Evolutionary conservation across 306 rosid genomes (phyloP).

Genomic region (Vachellia pachyceras): DNA sequence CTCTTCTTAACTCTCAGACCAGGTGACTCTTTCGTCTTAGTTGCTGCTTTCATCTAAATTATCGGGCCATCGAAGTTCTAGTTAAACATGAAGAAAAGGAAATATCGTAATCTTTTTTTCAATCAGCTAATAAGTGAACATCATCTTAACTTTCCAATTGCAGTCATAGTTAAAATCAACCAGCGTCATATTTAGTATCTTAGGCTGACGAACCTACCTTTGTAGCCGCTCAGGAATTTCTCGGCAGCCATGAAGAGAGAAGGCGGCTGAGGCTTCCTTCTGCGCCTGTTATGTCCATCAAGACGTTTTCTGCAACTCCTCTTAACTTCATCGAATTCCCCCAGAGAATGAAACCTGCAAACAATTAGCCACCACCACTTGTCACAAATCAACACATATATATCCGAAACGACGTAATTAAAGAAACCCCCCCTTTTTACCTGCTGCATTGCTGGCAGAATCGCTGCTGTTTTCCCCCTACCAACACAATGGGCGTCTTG

Average conservation of each 20-base stretch:
- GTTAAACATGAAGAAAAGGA: slow-evolving; percentile 6
- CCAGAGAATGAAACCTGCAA: slow-evolving; percentile 83
- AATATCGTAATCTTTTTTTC: not conserved
- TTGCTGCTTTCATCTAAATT: not conserved
- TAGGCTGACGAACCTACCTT: slow-evolving; percentile 66
- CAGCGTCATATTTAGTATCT: slow-evolving; percentile 5
- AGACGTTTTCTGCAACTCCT: slow-evolving; percentile 92
- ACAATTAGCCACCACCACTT: slow-evolving; percentile 16
- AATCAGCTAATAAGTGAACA: not conserved
- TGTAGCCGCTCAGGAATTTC: slow-evolving; percentile 45
- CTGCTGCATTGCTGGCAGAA: slow-evolving; percentile 99
- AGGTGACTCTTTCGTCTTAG: slow-evolving; percentile 1
- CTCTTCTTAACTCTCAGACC: not conserved
- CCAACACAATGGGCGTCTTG: slow-evolving; percentile 73
- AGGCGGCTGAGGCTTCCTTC: slow-evolving; percentile 83
- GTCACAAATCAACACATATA: not conserved
- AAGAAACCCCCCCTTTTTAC: slow-evolving; percentile 41
- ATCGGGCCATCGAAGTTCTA: slow-evolving; percentile 10
- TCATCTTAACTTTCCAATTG: not conserved
- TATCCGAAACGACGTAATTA: not conserved
- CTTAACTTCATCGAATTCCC: slow-evolving; percentile 84
- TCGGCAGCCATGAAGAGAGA: slow-evolving; percentile 64
- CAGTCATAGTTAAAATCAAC: slow-evolving; percentile 6
- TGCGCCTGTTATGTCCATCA: slow-evolving; percentile 81
- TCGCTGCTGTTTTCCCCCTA: slow-evolving; percentile 72